Evolutionary conservation across 441 rosid species (phyloP), one percentile per base, ranked within the genome.

Genomic region (Aleurites moluccanus): DNA sequence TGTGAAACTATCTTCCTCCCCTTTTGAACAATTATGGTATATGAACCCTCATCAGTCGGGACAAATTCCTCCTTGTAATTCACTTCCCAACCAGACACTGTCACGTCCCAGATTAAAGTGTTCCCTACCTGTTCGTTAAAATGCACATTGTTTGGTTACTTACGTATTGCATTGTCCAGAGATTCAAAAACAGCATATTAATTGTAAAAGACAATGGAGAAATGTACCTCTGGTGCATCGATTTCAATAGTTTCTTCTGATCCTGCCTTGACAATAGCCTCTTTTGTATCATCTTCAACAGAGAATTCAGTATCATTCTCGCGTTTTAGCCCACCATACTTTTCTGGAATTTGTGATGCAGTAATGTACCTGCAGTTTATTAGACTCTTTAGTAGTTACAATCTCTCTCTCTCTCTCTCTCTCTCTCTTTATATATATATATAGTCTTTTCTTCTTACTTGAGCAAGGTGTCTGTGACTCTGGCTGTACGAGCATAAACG

Each of bases 1-100:
- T 62, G 76, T 25, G 67, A 63, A 7, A 75, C 50, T 21, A 86
- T 75, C 76, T 74, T 86, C 79, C 65, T 82, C 1, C 69, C 79
- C 78, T 81, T 85, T 56, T 83, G 83, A 62, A 88, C 83, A 0
- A 88, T 78, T 9, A 86, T 57, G 0, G 86, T 79, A 59, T 86
- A 86, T 0, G 92, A 88, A 3, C 80, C 79, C 21, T 83, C 90
- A 52, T 86, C 80, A 0, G 64, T 49, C 0, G 92, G 90, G 11
- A 86, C 80, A 40, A 88, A 88, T 57, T 88, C 92, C 68, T 88
- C 92, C 78, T 74, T 86, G 83, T 88, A 88, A 68, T 72, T 81
- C 78, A 86, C 88, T 69, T 88, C 90, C 92, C 92, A 86, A 4
- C 87, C 88, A 68, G 80, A 65, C 18, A 88, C 92, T 0, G 78